phyloP scores from a whole-genome alignment of 2,329 filamentous ascomycete genomes.

The Nigrograna mackinnonii region DNA sequence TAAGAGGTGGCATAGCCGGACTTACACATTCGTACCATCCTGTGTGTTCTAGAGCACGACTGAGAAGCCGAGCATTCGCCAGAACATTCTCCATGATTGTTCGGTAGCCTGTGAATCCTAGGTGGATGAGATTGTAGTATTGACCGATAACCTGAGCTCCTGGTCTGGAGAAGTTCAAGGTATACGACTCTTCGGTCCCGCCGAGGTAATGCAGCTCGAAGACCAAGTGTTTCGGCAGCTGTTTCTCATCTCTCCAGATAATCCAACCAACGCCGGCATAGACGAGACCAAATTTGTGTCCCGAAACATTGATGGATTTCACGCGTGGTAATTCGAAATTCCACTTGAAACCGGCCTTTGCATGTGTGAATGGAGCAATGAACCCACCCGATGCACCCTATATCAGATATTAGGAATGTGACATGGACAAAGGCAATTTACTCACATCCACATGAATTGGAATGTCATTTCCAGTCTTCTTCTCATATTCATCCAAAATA shows the following conservation, averaged over 20 bases:
- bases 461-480: slow-evolving; percentile 64
- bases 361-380: slow-evolving; percentile 64
- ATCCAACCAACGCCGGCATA: slow-evolving; percentile 69
- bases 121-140: slow-evolving; percentile 74
- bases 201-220: slow-evolving; percentile 75
- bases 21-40: slow-evolving; percentile 59
- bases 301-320: slow-evolving; percentile 68
- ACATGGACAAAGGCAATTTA: background rate
- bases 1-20: background rate
- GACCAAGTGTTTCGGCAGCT: slow-evolving; percentile 68
- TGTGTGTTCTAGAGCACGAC: slow-evolving; percentile 65
- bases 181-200: slow-evolving; percentile 72
- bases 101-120: slow-evolving; percentile 68
- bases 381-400: slow-evolving; percentile 62
- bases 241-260: slow-evolving; percentile 59
- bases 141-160: slow-evolving; percentile 72
- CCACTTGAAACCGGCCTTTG: slow-evolving; percentile 62
- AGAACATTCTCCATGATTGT: slow-evolving; percentile 67
- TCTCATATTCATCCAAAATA: slow-evolving; percentile 66
- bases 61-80: slow-evolving; percentile 65
- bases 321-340: slow-evolving; percentile 65
- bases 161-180: slow-evolving; percentile 73
- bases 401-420: background rate
- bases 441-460: slow-evolving; percentile 66
- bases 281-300: slow-evolving; percentile 66